Conservation (phyloP, 1,139 yeast species). For the Suzukiozyma palmioleophila region DNA sequence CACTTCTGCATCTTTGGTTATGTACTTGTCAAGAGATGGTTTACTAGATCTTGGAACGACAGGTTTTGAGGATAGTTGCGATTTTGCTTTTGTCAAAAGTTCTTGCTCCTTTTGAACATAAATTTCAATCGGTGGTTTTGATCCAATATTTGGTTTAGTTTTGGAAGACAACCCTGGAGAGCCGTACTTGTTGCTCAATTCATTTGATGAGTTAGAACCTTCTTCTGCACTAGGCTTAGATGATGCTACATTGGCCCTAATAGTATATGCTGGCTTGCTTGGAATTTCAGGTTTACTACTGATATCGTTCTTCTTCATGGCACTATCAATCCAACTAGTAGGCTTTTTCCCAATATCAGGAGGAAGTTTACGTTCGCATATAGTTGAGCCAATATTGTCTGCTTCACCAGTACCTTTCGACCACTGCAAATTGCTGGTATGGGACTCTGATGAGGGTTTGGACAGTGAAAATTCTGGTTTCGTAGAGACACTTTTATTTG, state of each 20-base stretch:
- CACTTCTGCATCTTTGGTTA: constrained; percentile 9
- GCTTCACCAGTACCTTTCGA: no score
- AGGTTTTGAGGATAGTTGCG: constrained; percentile 4
- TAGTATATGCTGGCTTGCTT: not conserved
- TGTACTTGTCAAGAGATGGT: constrained; percentile 13
- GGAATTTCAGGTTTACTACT: constrained; percentile 1
- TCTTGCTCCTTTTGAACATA: constrained; percentile 2
- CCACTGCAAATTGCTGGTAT: no score
- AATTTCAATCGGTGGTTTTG: constrained; percentile 4
- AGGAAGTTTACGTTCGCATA: not conserved
- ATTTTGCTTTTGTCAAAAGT: not conserved
- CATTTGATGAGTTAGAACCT: not conserved
- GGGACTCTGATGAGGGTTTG: no score
- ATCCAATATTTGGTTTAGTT: constrained; percentile 4
- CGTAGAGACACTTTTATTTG: not conserved
- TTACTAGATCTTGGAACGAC: constrained; percentile 11
- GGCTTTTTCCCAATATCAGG: constrained; percentile 11
- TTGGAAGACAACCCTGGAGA: not conserved
- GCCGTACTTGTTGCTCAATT: not conserved
- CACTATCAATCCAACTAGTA: constrained; percentile 19
- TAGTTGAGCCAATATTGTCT: no score
- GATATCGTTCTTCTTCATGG: constrained; percentile 12
- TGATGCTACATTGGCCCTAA: not conserved
- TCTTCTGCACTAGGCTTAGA: not conserved
- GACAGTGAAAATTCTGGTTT: no score